These are phyloP conservation scores for Microbotryum silenes-acaulis DNA, from an alignment of 1,284 basidiomycete species.

Conservation along the genomic window DNA sequence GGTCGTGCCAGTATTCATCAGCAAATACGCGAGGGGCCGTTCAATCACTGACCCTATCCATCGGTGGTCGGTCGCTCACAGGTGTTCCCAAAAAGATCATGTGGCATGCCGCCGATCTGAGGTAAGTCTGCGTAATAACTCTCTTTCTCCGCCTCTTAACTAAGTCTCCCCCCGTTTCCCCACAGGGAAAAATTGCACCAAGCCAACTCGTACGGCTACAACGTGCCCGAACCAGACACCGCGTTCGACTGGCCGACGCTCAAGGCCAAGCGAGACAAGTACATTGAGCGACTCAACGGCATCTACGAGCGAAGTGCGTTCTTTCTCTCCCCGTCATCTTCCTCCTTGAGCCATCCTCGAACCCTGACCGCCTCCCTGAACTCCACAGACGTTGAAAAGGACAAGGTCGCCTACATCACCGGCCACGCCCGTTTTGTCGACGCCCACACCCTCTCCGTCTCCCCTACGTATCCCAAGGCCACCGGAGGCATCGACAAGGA, in stretches of 20 bases:
- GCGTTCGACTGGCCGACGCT: constrained; percentile 80
- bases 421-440: constrained; percentile 63
- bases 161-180: too few species aligned
- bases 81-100: constrained; percentile 92
- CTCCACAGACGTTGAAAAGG: constrained; percentile 67
- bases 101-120: constrained; percentile 97
- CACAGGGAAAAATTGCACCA: constrained; percentile 65
- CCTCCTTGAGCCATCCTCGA: neutral
- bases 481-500: constrained; percentile 30
- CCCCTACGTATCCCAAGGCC: constrained; percentile 31
- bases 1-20: constrained; percentile 35
- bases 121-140: constrained; percentile 3
- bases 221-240: constrained; percentile 46
- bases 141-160: neutral
- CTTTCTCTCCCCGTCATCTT: too few species aligned
- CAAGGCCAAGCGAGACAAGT: constrained; percentile 91
- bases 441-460: constrained; percentile 36
- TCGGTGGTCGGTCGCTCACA: constrained; percentile 33
- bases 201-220: constrained; percentile 63
- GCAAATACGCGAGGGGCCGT: too few species aligned
- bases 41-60: neutral
- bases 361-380: neutral
- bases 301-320: constrained; percentile 56
- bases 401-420: constrained; percentile 79
- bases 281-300: constrained; percentile 80